Conservation (phyloP, 805 yeast species). For the Helenozyma baotianmanensis region DNA sequence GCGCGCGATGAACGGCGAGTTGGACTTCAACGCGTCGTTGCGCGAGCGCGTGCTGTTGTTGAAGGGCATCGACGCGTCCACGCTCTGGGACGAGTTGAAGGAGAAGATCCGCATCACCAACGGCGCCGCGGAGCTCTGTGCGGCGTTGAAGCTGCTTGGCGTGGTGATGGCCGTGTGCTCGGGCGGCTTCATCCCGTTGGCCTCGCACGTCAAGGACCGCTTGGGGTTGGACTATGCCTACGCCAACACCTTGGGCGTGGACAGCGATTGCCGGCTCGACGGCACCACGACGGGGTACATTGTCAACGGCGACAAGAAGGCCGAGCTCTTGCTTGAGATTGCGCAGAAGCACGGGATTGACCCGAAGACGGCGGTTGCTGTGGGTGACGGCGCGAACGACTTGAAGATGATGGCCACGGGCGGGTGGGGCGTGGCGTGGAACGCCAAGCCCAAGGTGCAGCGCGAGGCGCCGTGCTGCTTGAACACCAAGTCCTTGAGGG, state of each 20-base stretch:
- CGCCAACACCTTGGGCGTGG: slow-evolving; percentile 63
- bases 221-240: slow-evolving; percentile 80
- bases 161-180: slow-evolving; percentile 80
- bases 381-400: slow-evolving; percentile 98
- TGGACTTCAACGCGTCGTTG: slow-evolving; percentile 83
- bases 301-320: slow-evolving; percentile 84
- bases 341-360: slow-evolving; percentile 53
- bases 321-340: slow-evolving; percentile 59
- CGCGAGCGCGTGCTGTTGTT: slow-evolving; percentile 71
- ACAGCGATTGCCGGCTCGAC: slow-evolving; percentile 49
- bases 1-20: slow-evolving; percentile 94
- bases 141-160: slow-evolving; percentile 56
- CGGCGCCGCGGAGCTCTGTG: slow-evolving; percentile 74
- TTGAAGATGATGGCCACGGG: slow-evolving; percentile 86
- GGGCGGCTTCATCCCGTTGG: slow-evolving; percentile 93
- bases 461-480: slow-evolving; percentile 73
- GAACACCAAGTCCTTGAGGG: slow-evolving; percentile 69
- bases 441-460: slow-evolving; percentile 94
- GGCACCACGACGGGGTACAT: slow-evolving; percentile 78
- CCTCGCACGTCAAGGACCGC: slow-evolving; percentile 61
- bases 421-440: slow-evolving; percentile 95
- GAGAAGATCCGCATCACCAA: slow-evolving; percentile 68
- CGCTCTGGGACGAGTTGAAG: slow-evolving; percentile 77
- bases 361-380: slow-evolving; percentile 61
- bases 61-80: slow-evolving; percentile 69